phyloP scores from a whole-genome alignment of 2,329 filamentous ascomycete genomes.

The Aspergillus hortae region DNA sequence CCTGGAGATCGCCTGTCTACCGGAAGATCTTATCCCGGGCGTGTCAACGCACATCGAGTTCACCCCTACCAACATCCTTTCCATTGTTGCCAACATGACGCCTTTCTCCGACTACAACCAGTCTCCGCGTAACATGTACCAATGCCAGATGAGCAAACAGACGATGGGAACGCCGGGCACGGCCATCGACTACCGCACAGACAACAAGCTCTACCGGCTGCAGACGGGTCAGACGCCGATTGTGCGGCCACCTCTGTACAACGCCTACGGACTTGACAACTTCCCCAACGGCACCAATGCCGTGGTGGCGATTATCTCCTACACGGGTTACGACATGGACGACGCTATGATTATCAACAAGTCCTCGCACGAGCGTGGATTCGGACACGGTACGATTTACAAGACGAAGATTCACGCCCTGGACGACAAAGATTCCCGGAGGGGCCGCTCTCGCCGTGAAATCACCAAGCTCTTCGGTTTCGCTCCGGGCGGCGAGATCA shows the following conservation, averaged over 20 bases:
- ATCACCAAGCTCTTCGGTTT: constrained; percentile 87
- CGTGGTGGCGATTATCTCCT: constrained; percentile 95
- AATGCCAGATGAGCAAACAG: constrained; percentile 99
- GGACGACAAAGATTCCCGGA: constrained; percentile 69
- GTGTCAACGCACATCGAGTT: constrained; percentile 91
- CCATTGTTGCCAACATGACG: constrained; percentile 97
- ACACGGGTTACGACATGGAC: constrained; percentile 99
- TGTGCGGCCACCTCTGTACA: constrained; percentile 87
- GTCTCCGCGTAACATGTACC: constrained; percentile 98
- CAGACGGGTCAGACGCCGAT: constrained; percentile 96
- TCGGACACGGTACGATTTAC: constrained; percentile 94
- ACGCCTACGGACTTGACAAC: constrained; percentile 94
- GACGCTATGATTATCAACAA: constrained; percentile 99
- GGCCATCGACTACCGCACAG: constrained; percentile 78
- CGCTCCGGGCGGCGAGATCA: constrained; percentile 70
- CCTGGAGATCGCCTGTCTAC: constrained; percentile 95
- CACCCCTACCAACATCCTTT: constrained; percentile 92
- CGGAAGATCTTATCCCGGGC: constrained; percentile 80
- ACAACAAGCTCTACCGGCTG: constrained; percentile 94
- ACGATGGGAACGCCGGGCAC: constrained; percentile 96
- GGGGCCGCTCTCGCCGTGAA: constrained; percentile 62
- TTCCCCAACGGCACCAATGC: constrained; percentile 96
- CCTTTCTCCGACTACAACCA: constrained; percentile 99
- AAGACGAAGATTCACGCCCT: constrained; percentile 92
- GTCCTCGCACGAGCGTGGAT: constrained; percentile 90